Evolutionary conservation across 495 filamentous ascomycete genomes (phyloP), one percentile per base, ranked within the genome.

Genomic region (Aspergillus sclerotiicarbonarius): DNA sequence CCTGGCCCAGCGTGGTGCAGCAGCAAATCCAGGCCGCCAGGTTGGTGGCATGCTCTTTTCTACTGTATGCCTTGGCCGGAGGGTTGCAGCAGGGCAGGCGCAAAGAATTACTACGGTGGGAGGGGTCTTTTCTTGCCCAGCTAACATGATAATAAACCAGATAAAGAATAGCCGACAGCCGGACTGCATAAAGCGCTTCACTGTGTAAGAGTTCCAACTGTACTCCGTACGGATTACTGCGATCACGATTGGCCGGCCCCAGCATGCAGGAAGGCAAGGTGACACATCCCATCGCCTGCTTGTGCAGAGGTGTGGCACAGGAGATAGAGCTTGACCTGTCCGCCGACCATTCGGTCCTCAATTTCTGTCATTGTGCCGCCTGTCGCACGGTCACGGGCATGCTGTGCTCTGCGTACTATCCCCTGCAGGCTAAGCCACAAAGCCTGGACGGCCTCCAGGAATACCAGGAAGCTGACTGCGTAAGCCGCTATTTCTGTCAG

Each of bases 401-500:
- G 9, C 73, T 89, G 6, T 83, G 73, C 54, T 76, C 76, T 21
- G 80, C 80, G 2, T 85, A 85, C 59, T 70, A 80, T 30, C 53
- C 67, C 10, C 62, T 83, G 50, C 65, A 70, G 68, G 61, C 60
- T 43, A 54, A 59, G 6, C 67, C 72, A 1, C 71, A 55, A 10
- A 69, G 62, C 6, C 60, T 80, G 5, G 56, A 71, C 10, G 67
- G 67, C 1, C 69, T 87, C 8, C 71, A 62, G 10, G 62, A 66
- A 33, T 90, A 88, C 59, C 65, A 70, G 46, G 65, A 77, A 59
- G 76, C 80, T 5, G 59, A 77, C 12, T 65, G 76, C 19, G 47
- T 81, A 10, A 79, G 73, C 18, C 83, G 84, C n/a, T 82, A 83
- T 60, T 90, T 89, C 69, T 92, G 89, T 68, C 61, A 65, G n/a